A percentile compares a stretch with the other conserved stretches of the same genome.
Evolutionary conservation across 345 rosid species (phyloP).

Genomic region (Mangifera indica): DNA sequence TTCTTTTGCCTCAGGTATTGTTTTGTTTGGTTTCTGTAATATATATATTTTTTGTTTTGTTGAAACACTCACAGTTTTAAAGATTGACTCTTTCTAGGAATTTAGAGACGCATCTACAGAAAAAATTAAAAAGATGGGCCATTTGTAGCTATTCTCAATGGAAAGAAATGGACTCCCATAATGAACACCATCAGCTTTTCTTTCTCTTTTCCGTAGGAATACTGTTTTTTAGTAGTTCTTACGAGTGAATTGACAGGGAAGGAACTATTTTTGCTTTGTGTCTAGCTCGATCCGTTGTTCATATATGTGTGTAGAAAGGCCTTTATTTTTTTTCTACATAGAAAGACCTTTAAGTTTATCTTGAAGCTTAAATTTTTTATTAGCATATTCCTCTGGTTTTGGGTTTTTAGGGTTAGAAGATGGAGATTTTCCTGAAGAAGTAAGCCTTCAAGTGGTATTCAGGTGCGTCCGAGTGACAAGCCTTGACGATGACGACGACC

Average conservation of each 20-base stretch:
- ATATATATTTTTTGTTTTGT: not conserved
- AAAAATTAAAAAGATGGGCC: not conserved
- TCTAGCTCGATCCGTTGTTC: slow-evolving; percentile 11
- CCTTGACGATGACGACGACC: slow-evolving; percentile 67
- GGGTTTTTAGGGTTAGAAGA: slow-evolving; percentile 62
- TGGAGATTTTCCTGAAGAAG: slow-evolving; percentile 69
- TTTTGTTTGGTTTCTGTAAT: not conserved
- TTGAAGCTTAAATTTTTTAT: not conserved
- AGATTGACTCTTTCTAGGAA: slow-evolving; percentile 23
- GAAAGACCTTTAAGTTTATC: not conserved
- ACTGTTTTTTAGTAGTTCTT: slow-evolving; percentile 41
- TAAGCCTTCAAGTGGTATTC: slow-evolving; percentile 66
- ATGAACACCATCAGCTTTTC: slow-evolving; percentile 23
- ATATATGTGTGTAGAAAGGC: slow-evolving; percentile 19
- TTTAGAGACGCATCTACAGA: slow-evolving; percentile 15
- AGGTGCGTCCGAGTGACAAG: slow-evolving; percentile 75
- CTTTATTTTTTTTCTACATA: not conserved
- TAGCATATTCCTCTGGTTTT: not conserved
- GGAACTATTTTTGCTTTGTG: slow-evolving; percentile 25
- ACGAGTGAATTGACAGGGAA: slow-evolving; percentile 37
- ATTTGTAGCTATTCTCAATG: slow-evolving; percentile 28
- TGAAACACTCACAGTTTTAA: slow-evolving; percentile 13
- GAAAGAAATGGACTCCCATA: slow-evolving; percentile 18
- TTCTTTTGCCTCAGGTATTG: slow-evolving; percentile 59
- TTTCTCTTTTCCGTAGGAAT: slow-evolving; percentile 12